A percentile compares a stretch with the other conserved stretches of the same genome.
Evolutionary conservation across 805 yeast genomes (phyloP).

Genomic region (Candida taoyuanica): DNA sequence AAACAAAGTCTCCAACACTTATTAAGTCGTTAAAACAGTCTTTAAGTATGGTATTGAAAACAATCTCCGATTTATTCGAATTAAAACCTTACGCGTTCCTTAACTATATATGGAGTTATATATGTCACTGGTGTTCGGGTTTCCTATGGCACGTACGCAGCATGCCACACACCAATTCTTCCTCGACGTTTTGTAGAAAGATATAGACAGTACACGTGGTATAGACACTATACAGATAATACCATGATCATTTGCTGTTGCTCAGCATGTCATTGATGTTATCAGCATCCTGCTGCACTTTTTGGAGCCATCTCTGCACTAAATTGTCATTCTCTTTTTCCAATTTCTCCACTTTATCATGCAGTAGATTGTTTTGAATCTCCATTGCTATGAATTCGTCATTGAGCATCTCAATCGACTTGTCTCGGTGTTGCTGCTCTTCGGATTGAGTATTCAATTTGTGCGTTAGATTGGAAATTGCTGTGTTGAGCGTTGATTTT

Average conservation of each 20-base stretch:
- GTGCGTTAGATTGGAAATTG: conserved; percentile 25
- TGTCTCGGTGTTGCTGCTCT: conserved; percentile 40
- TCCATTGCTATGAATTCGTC: conserved; percentile 62
- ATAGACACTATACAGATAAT: too few relatives aligned
- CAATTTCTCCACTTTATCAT: conserved; percentile 32
- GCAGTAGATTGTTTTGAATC: conserved; percentile 46
- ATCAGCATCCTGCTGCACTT: conserved; percentile 57
- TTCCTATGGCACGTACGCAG: background rate
- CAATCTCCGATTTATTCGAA: too few relatives aligned
- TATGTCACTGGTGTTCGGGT: background rate
- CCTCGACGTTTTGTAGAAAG: too few relatives aligned
- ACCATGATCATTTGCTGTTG: conserved; percentile 1
- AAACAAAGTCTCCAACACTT: too few relatives aligned
- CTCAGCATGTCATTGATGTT: conserved; percentile 36
- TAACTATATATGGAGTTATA: too few relatives aligned
- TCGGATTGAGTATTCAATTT: conserved; percentile 27
- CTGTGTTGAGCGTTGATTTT: conserved; percentile 25
- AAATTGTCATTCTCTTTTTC: conserved; percentile 46
- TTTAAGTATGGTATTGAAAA: too few relatives aligned
- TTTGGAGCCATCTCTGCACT: conserved; percentile 55
- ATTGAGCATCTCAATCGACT: conserved; percentile 53
- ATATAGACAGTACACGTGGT: too few relatives aligned
- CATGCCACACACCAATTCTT: too few relatives aligned
- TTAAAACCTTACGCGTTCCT: too few relatives aligned
- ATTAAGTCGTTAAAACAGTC: too few relatives aligned